A percentile compares a stretch with the other conserved stretches of the same genome.
These are phyloP conservation scores for Candida sanyaensis DNA, from an alignment of 1,139 yeast species.

Conservation along the genomic window DNA sequence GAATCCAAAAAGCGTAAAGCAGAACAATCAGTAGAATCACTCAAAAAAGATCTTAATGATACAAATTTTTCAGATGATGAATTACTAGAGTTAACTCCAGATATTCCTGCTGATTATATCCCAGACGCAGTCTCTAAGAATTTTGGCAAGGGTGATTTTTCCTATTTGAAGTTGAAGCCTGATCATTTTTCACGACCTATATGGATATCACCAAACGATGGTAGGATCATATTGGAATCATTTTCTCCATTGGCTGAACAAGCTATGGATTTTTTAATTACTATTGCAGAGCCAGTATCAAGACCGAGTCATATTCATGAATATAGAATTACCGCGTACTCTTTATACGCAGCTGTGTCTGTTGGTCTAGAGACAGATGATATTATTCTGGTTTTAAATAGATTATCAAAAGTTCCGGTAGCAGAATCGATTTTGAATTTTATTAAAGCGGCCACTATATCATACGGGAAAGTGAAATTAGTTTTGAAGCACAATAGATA, in stretches of 20 bases:
- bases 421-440: slow-evolving; percentile 85
- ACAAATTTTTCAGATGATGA: slow-evolving; percentile 45
- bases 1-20: slow-evolving; percentile 30
- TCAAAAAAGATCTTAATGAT: slow-evolving; percentile 35
- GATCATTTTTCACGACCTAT: slow-evolving; percentile 94
- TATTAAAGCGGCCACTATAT: slow-evolving; percentile 86
- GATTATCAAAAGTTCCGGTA: slow-evolving; percentile 92
- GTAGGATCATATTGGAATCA: slow-evolving; percentile 86
- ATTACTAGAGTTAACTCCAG: slow-evolving; percentile 46
- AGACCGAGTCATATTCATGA: slow-evolving; percentile 96
- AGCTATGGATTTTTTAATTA: slow-evolving; percentile 94
- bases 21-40: slow-evolving; percentile 34
- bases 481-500: slow-evolving; percentile 93
- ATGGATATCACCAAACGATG: slow-evolving; percentile 95
- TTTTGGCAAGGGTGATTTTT: slow-evolving; percentile 83
- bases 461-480: slow-evolving; percentile 93
- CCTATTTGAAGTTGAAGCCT: slow-evolving; percentile 82
- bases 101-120: slow-evolving; percentile 67
- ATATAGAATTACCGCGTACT: slow-evolving; percentile 87
- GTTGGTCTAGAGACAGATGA: slow-evolving; percentile 96
- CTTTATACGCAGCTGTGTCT: slow-evolving; percentile 96
- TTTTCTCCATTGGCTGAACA: slow-evolving; percentile 97
- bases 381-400: slow-evolving; percentile 83
- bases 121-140: slow-evolving; percentile 85
- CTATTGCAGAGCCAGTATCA: slow-evolving; percentile 97